A percentile compares a stretch with the other conserved stretches of the same genome.
phyloP scores from a whole-genome alignment of 345 rosid species.

The Dovyalis caffra region DNA sequence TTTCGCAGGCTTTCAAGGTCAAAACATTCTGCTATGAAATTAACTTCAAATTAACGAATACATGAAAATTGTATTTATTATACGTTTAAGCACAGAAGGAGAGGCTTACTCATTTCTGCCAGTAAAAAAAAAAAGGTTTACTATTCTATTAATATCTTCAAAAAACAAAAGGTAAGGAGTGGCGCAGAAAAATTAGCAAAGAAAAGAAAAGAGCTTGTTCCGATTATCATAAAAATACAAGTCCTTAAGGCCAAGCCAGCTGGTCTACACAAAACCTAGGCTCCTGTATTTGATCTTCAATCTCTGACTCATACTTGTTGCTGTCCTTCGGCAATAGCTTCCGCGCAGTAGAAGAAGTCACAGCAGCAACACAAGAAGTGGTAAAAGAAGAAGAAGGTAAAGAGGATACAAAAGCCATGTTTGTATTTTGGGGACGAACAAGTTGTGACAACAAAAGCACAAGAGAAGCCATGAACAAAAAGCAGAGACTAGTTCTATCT shows the following conservation, averaged over 20 bases:
- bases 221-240: not conserved
- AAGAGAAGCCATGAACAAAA: slow-evolving; percentile 12
- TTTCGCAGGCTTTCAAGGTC: not conserved
- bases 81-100: too few species aligned
- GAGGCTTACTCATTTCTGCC: too few species aligned
- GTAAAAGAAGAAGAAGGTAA: slow-evolving; percentile 5
- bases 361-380: slow-evolving; percentile 4
- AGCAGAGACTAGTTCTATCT: not conserved
- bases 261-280: slow-evolving; percentile 17
- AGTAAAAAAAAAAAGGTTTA: not conserved
- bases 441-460: slow-evolving; percentile 15
- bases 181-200: not conserved
- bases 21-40: not conserved
- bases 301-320: not conserved
- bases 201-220: too few species aligned
- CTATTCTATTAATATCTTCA: not conserved
- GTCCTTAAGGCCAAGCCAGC: slow-evolving; percentile 18
- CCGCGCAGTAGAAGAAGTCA: not conserved
- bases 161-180: not conserved
- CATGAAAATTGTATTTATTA: not conserved
- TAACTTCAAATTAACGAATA: not conserved
- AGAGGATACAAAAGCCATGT: slow-evolving; percentile 1
- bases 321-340: not conserved
- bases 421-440: slow-evolving; percentile 15
- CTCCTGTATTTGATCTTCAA: slow-evolving; percentile 7